Percentiles rank a stretch among this genome's conserved stretches.
These are phyloP conservation scores for Danielia reshetovae DNA, from an alignment of 805 yeast genomes.

Conservation along the genomic window DNA sequence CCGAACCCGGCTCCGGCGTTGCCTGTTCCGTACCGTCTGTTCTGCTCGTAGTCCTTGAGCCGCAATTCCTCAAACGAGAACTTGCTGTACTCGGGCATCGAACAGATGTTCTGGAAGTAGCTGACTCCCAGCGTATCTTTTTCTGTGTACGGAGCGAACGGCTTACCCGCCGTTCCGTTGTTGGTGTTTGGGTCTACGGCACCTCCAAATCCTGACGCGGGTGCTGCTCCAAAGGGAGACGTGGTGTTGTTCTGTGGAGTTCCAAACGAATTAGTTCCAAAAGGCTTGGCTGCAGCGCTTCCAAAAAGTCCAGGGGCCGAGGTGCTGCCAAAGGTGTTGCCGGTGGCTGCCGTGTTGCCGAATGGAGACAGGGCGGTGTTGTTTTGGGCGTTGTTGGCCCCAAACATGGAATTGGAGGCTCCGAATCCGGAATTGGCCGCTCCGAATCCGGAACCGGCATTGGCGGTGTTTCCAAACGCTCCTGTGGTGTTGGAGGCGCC, in stretches of 20 bases:
- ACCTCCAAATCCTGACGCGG: conserved; percentile 18
- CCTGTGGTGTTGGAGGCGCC: conserved; percentile 21
- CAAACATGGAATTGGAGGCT: conserved; percentile 24
- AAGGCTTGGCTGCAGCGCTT: conserved; percentile 13
- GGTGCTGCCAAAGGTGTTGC: conserved; percentile 17
- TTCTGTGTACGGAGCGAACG: conserved; percentile 67
- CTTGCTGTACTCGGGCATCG: conserved; percentile 87
- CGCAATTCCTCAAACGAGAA: conserved; percentile 87
- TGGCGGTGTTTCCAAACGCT: conserved; percentile 26
- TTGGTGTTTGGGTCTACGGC: conserved; percentile 30
- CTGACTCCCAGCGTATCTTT: conserved; percentile 60
- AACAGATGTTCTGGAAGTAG: conserved; percentile 66
- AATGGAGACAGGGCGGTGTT: conserved; percentile 13
- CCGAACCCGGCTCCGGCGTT: conserved; percentile 25
- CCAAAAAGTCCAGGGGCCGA: conserved; percentile 12
- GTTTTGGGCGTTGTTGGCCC: conserved; percentile 15
- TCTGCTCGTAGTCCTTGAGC: conserved; percentile 78
- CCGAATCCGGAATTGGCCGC: conserved; percentile 19
- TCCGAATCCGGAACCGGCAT: conserved; percentile 38
- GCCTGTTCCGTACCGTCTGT: conserved; percentile 55
- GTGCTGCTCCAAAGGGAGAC: conserved; percentile 18
- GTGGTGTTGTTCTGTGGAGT: conserved; percentile 16
- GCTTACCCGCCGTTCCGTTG: conserved; percentile 69
- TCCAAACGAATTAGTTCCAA: conserved; percentile 19
- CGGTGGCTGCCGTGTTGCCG: conserved; percentile 15